These are phyloP conservation scores for Eleusine indica DNA, from an alignment of 176 grass and related monocot species.

Conservation along the genomic window DNA sequence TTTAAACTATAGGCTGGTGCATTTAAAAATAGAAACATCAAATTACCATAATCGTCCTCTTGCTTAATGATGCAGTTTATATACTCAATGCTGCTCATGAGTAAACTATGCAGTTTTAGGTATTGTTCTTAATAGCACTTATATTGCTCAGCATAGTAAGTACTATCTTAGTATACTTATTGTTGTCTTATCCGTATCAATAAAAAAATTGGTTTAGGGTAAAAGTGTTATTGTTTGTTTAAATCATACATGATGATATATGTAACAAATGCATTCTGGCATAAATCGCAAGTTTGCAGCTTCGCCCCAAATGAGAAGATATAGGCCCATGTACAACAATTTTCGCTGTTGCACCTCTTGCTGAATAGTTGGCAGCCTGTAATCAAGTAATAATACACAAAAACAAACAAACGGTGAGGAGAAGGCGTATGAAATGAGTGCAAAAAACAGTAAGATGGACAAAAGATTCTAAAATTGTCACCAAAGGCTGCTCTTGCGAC, in stretches of 20 bases:
- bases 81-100: neutral
- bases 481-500: conserved; percentile 90
- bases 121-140: conserved; percentile 4
- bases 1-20: neutral
- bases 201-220: conserved; percentile 22
- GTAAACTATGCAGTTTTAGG: conserved; percentile 16
- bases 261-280: conserved; percentile 98
- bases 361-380: conserved; percentile 93
- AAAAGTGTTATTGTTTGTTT: conserved; percentile 7
- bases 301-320: conserved; percentile 99
- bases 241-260: conserved; percentile 93
- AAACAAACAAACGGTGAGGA: conserved; percentile 24
- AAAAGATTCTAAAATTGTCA: conserved; percentile 36
- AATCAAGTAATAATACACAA: conserved; percentile 20
- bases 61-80: conserved; percentile 15
- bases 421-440: neutral
- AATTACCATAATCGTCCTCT: neutral
- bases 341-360: conserved; percentile 94
- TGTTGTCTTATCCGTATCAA: neutral
- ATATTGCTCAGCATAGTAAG: neutral
- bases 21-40: conserved; percentile 1
- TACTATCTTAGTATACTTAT: conserved; percentile 6
- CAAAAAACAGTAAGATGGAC: neutral
- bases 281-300: conserved; percentile 98
- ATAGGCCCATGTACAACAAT: conserved; percentile 92